These are phyloP conservation scores for Vaucheria bursata DNA, from an alignment of 352 stramenopile species.

Conservation along the genomic window DNA sequence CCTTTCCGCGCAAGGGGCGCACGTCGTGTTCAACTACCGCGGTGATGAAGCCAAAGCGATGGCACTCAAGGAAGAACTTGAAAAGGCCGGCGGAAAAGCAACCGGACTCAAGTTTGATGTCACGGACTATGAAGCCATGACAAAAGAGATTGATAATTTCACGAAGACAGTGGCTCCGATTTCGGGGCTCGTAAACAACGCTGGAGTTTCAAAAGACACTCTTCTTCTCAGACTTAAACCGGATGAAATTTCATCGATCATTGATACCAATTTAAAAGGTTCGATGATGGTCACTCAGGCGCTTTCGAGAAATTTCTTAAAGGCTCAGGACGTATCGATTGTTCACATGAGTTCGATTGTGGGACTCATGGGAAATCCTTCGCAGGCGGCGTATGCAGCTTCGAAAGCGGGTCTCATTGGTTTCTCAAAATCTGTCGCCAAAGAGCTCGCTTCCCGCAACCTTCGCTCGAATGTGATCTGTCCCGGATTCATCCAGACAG, in stretches of 20 bases:
- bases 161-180: constrained; percentile 53
- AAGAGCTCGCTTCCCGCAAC: constrained; percentile 59
- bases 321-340: constrained; percentile 61
- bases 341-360: constrained; percentile 71
- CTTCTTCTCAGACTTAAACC: constrained; percentile 55
- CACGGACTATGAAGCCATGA: constrained; percentile 16
- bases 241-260: constrained; percentile 63
- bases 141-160: constrained; percentile 30
- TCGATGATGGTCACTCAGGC: constrained; percentile 65
- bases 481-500: constrained; percentile 66
- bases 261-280: constrained; percentile 66
- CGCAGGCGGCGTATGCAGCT: constrained; percentile 24
- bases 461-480: constrained; percentile 66
- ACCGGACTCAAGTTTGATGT: constrained; percentile 3
- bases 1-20: constrained; percentile 37
- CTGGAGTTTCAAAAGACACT: constrained; percentile 65
- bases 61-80: constrained; percentile 39
- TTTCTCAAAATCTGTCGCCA: constrained; percentile 66
- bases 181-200: constrained; percentile 70
- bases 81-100: constrained; percentile 42
- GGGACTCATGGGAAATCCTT: constrained; percentile 56
- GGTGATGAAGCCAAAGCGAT: constrained; percentile 53
- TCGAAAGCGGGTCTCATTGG: constrained; percentile 68
- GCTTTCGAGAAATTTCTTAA: constrained; percentile 63
- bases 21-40: constrained; percentile 61